phyloP scores from a whole-genome alignment of 371 early-diverging fungal genomes.

The Phascolomyces articulosus region DNA sequence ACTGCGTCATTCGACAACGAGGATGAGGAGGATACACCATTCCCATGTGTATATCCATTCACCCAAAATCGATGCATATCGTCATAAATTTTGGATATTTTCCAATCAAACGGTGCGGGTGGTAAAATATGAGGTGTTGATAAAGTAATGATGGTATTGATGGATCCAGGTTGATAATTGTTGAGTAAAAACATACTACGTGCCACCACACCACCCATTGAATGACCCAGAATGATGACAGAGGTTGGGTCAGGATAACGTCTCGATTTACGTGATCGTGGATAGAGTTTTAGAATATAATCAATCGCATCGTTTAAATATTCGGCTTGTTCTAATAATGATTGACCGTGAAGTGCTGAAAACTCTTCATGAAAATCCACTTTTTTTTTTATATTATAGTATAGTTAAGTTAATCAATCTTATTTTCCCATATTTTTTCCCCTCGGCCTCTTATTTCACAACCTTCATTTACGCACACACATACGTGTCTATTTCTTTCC shows the following conservation, averaged over 20 bases:
- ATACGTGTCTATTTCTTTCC: no score
- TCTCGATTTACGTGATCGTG: conserved; percentile 37
- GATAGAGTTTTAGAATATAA: conserved; percentile 79
- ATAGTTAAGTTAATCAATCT: background rate
- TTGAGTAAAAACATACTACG: conserved; percentile 75
- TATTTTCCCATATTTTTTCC: no score
- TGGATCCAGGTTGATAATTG: conserved; percentile 75
- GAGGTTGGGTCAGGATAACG: conserved; percentile 61
- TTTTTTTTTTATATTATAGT: conserved; percentile 32
- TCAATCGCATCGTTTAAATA: conserved; percentile 85
- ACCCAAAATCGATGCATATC: conserved; percentile 78
- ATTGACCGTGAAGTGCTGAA: conserved; percentile 82
- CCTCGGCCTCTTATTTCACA: no score
- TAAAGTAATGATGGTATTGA: conserved; percentile 87
- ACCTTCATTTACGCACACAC: no score
- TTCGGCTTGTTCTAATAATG: conserved; percentile 84
- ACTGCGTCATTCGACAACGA: no score
- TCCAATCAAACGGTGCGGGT: conserved; percentile 81
- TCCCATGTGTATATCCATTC: conserved; percentile 38
- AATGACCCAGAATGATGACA: conserved; percentile 90
- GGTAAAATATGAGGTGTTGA: conserved; percentile 91
- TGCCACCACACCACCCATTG: conserved; percentile 97
- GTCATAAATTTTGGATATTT: conserved; percentile 78
- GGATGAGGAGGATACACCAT: no score
- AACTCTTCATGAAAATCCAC: conserved; percentile 94